Conservation (phyloP, 148 eudicot species). For the Agrostemma githago region DNA sequence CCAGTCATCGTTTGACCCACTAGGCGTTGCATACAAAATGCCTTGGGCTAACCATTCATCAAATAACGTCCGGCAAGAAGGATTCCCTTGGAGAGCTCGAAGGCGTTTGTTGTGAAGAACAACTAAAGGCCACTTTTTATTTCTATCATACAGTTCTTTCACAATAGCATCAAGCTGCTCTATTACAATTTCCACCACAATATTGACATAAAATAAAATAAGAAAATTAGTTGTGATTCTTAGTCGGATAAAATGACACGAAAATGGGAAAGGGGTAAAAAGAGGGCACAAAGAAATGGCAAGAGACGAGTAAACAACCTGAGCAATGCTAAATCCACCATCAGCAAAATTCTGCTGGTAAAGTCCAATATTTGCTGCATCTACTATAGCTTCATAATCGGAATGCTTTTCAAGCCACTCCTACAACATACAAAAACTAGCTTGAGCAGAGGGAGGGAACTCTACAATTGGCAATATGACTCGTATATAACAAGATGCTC, state of each 20-base stretch:
- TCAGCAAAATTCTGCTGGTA: conserved; percentile 85
- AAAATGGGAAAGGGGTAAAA: neutral
- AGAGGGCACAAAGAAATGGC: conserved; percentile 13
- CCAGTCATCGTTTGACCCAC: conserved; percentile 98
- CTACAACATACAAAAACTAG: conserved; percentile 26
- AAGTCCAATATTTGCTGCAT: conserved; percentile 90
- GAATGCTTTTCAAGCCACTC: conserved; percentile 70
- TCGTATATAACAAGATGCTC: neutral
- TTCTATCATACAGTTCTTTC: conserved; percentile 52
- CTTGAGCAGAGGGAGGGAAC: neutral
- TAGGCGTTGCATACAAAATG: conserved; percentile 73
- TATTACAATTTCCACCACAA: conserved; percentile 36
- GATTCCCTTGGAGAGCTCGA: conserved; percentile 47
- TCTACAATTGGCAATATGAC: neutral
- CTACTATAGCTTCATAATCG: conserved; percentile 69
- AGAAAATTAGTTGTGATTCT: conserved; percentile 12
- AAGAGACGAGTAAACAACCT: conserved; percentile 44
- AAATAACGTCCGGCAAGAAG: conserved; percentile 48
- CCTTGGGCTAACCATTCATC: conserved; percentile 63
- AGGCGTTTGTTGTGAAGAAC: conserved; percentile 78
- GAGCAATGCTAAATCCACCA: conserved; percentile 77
- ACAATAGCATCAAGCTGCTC: conserved; percentile 89
- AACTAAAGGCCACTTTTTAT: conserved; percentile 78
- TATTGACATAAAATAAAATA: conserved; percentile 12
- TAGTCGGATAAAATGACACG: neutral